Evolutionary conservation across 768 basidiomycete genomes (phyloP).

Genomic region (Wakefieldia striispora): DNA sequence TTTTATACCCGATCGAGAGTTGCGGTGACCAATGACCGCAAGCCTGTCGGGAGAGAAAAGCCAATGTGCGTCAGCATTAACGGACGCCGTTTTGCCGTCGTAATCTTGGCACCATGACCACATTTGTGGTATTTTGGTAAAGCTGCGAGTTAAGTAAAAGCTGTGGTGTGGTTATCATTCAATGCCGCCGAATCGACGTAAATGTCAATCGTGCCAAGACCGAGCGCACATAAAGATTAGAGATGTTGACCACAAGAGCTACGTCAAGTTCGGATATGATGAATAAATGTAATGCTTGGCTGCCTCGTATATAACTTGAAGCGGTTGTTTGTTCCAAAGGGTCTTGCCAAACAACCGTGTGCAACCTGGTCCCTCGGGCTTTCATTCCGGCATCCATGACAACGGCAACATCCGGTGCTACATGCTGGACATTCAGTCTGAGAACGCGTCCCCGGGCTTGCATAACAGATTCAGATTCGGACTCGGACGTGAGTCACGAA

Average conservation of each 20-base stretch:
- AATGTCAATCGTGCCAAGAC: too few species aligned
- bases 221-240: too few species aligned
- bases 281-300: too few species aligned
- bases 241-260: too few species aligned
- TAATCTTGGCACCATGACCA: too few species aligned
- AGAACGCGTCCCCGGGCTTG: slow-evolving; percentile 6
- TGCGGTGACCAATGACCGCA: slow-evolving; percentile 3
- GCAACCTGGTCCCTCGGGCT: background rate
- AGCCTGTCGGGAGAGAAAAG: background rate
- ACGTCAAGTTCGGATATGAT: too few species aligned
- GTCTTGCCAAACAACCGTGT: slow-evolving; percentile 12
- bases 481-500: slow-evolving; percentile 15
- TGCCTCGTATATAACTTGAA: too few species aligned
- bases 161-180: too few species aligned
- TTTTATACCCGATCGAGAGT: slow-evolving; percentile 15
- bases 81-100: slow-evolving; percentile 1
- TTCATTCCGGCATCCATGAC: background rate
- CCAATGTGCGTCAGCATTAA: background rate
- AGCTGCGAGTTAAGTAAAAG: too few species aligned
- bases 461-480: slow-evolving; percentile 19
- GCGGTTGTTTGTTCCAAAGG: slow-evolving; percentile 1
- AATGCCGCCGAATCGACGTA: too few species aligned
- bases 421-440: slow-evolving; percentile 28
- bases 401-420: background rate
- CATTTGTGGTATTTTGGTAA: too few species aligned